A percentile compares a stretch with the other conserved stretches of the same genome.
phyloP scores from a whole-genome alignment of 441 rosid genomes.

The Hura crepitans region DNA sequence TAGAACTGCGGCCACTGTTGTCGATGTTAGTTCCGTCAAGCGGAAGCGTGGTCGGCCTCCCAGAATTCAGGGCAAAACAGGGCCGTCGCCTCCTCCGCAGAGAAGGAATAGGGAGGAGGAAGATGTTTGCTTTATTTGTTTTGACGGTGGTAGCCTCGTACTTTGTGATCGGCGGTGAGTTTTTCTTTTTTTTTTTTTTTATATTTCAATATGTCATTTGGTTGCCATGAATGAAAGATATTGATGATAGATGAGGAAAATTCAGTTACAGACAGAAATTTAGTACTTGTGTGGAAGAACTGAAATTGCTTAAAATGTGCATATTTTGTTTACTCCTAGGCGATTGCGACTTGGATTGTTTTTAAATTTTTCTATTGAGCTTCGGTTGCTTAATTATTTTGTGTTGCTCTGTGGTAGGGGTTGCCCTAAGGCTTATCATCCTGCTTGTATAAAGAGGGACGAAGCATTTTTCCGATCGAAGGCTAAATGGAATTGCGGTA shows the following conservation, averaged over 20 bases:
- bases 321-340: background rate
- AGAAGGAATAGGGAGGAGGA: conserved; percentile 54
- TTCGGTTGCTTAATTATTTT: conserved; percentile 23
- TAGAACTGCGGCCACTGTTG: conserved; percentile 24
- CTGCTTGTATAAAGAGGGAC: conserved; percentile 89
- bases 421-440: conserved; percentile 99
- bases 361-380: conserved; percentile 3
- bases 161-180: conserved; percentile 97
- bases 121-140: conserved; percentile 98
- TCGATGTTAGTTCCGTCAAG: conserved; percentile 38
- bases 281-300: background rate
- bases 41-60: conserved; percentile 89
- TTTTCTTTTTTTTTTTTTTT: background rate
- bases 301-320: background rate
- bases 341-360: background rate
- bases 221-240: background rate
- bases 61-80: conserved; percentile 32
- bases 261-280: background rate
- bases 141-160: conserved; percentile 97
- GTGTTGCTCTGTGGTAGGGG: conserved; percentile 49
- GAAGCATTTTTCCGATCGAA: conserved; percentile 79
- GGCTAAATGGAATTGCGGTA: conserved; percentile 99
- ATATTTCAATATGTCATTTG: background rate
- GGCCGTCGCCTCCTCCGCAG: conserved; percentile 28
- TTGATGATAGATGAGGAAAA: background rate